Base-by-base conservation (phyloP, 345 rosid genomes). In the Barbarea vulgaris region DNA sequence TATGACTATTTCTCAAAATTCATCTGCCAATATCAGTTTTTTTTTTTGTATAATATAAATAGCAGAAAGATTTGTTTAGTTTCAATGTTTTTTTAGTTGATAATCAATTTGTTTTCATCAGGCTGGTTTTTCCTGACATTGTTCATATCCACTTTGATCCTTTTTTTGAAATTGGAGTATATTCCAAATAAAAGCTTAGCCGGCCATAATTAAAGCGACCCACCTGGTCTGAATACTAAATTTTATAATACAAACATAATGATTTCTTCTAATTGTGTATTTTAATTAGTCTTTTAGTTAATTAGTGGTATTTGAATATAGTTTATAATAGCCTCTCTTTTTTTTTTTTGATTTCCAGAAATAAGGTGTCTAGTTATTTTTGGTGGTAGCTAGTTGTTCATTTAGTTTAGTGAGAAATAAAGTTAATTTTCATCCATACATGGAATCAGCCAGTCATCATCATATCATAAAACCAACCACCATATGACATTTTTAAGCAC, bases 381-480 rank as follows among this genome's bases (percentile, higher is more conserved):
- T 65, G 13, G 46, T 59, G 37, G 68, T 48, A 3, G 54, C 8
- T 75, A 17, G 61, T 19, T 75, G 21, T 56, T 48, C 59, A 57
- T 36, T 47, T 5, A 17, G 15, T 18, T 39, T 56, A n/a, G 15
- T 15, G 19, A 33, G 13, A 41, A 30, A 14, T 30, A 41, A 60
- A 51, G n/a, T n/a, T 59, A 67, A 51, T 37, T 67, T 33, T 67
- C 25, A 13, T 67, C 58, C 60, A 28, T 27, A 58, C 24, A 27
- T 67, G 50, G 41, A 74, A 56, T 33, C 50, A 50, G 58, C 61
- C 65, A 74, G 46, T 44, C 58, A 56, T 44, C 58, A 50, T 75
- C 61, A 62, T 10, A 42, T 9, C 48, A 61, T 28, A 28, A 28
- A 59, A 25, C 59, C 53, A 27, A 67, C 63, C 24, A 58, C 31